Evolutionary conservation across 192 early-diverging fungal genomes (phyloP), one percentile per base, ranked within the genome.

Genomic region (Coemansia sp.): DNA sequence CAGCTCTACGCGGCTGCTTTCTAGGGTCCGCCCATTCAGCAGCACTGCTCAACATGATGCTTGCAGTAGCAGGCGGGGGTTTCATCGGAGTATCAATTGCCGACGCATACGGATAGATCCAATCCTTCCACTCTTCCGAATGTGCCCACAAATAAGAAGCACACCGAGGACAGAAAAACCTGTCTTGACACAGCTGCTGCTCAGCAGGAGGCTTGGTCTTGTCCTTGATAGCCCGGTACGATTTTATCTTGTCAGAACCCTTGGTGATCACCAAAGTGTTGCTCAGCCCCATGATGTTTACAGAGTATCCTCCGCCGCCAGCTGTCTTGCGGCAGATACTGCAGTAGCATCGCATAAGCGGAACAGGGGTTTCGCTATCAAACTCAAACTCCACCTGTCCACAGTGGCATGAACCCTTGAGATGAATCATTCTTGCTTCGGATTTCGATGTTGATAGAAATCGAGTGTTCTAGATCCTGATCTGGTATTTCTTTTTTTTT

Each of bases 351-450:
- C 69, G 73, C 79, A 83, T 82, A 57, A 80, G 86, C 3, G 88
- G 88, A 5, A 83, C 83, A 0, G 87, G 83, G 22, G 85, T 82
- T 20, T 76, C 36, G 51, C 77, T 82, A 2, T 63, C 65, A 14
- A 86, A 83, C 61, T 66, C 80, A 56, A 88, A 89, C 31, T 65
- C 63, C 6, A 86, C 74, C 31, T 79, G 83, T 45, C 77, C 87
- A 61, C 88, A 89, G 63, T 89, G 87, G 64, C 88, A 89, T 14
- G 86, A 87, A 10, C 87, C 88, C 58, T 84, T 52, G 28, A 89
- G 67, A 34, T 85, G 77, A 76, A 76, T 69, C 73, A 85, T 73
- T 20, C 18, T 34, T 16, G 60, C 22, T 25, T 25, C 22, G 22
- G 22, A 25, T 45, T 12, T 29, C 10, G 51, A 22, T 20, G 14